Conservation (phyloP, 2,329 filamentous ascomycete species). For the Pseudogymnoascus pannorum region DNA sequence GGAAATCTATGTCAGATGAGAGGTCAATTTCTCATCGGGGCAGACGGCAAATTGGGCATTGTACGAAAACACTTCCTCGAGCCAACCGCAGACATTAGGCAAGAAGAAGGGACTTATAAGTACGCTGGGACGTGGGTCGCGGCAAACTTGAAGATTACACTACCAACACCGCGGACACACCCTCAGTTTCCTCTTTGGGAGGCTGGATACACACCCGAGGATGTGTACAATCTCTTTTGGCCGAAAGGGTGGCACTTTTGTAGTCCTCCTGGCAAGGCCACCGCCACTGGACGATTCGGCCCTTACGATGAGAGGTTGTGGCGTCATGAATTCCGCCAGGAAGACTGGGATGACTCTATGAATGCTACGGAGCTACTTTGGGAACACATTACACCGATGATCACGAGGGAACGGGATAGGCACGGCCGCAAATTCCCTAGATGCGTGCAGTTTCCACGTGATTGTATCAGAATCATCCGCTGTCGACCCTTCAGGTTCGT, state of each 20-base stretch:
- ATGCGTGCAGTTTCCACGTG: slow-evolving; percentile 24
- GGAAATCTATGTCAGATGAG: background rate
- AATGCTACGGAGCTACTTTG: background rate
- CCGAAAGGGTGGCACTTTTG: slow-evolving; percentile 38
- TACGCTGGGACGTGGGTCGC: slow-evolving; percentile 42
- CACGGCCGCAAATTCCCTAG: slow-evolving; percentile 29
- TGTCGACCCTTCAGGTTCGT: slow-evolving; percentile 29
- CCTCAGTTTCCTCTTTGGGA: slow-evolving; percentile 24
- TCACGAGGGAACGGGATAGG: background rate
- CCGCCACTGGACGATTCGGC: slow-evolving; percentile 40
- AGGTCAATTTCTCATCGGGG: slow-evolving; percentile 11
- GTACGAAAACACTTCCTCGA: slow-evolving; percentile 15
- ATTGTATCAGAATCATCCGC: slow-evolving; percentile 32
- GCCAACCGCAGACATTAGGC: slow-evolving; percentile 23
- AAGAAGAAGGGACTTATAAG: slow-evolving; percentile 25
- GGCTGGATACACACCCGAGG: slow-evolving; percentile 28
- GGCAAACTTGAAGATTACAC: slow-evolving; percentile 36
- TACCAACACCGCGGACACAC: slow-evolving; percentile 39
- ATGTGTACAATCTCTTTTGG: slow-evolving; percentile 43
- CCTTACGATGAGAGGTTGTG: slow-evolving; percentile 34
- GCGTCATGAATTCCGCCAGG: slow-evolving; percentile 20
- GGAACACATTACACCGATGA: background rate
- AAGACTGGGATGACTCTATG: background rate
- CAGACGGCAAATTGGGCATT: slow-evolving; percentile 13
- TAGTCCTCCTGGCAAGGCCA: slow-evolving; percentile 35